A percentile compares a stretch with the other conserved stretches of the same genome.
phyloP scores from a whole-genome alignment of 176 grass and related monocot genomes.

The Triticum turgidum region DNA sequence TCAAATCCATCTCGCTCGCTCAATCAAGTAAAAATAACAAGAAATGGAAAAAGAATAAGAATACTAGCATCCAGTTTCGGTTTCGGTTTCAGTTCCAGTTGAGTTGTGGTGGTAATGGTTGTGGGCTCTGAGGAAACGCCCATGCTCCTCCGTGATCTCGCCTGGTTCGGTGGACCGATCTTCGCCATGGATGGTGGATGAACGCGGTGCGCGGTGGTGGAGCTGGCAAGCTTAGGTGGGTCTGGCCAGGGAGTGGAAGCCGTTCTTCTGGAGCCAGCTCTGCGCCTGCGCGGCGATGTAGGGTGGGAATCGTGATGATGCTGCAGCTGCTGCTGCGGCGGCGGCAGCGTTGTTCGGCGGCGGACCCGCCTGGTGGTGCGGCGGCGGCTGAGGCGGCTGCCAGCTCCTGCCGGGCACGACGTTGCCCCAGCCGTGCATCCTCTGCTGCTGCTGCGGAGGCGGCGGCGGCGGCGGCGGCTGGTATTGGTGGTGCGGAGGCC shows the following conservation, averaged over 20 bases:
- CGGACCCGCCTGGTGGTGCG: slow-evolving; percentile 11
- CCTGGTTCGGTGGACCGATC: neutral
- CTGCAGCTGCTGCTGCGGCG: slow-evolving; percentile 61
- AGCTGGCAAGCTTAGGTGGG: slow-evolving; percentile 30
- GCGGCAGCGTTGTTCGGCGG: slow-evolving; percentile 17
- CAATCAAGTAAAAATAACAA: slow-evolving; percentile 29
- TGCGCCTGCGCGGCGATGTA: slow-evolving; percentile 55
- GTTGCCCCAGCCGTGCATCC: slow-evolving; percentile 46
- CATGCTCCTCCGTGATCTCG: neutral
- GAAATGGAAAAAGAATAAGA: slow-evolving; percentile 28
- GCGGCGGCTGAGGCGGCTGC: slow-evolving; percentile 29
- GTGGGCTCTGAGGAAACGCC: neutral
- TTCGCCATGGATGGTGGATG: neutral
- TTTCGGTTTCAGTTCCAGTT: neutral
- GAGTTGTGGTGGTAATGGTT: neutral
- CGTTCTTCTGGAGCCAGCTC: slow-evolving; percentile 72
- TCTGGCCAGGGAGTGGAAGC: slow-evolving; percentile 58
- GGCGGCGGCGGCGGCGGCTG: slow-evolving; percentile 39
- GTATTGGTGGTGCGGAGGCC: slow-evolving; percentile 34
- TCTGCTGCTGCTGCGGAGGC: slow-evolving; percentile 37
- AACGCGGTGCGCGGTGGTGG: too few species aligned
- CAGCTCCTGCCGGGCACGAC: slow-evolving; percentile 31
- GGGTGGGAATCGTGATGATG: slow-evolving; percentile 99
- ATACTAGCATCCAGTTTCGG: slow-evolving; percentile 17
- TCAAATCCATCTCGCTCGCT: slow-evolving; percentile 46